Base-by-base conservation (phyloP, 2,329 filamentous ascomycete species). In the Exophiala sp. region DNA sequence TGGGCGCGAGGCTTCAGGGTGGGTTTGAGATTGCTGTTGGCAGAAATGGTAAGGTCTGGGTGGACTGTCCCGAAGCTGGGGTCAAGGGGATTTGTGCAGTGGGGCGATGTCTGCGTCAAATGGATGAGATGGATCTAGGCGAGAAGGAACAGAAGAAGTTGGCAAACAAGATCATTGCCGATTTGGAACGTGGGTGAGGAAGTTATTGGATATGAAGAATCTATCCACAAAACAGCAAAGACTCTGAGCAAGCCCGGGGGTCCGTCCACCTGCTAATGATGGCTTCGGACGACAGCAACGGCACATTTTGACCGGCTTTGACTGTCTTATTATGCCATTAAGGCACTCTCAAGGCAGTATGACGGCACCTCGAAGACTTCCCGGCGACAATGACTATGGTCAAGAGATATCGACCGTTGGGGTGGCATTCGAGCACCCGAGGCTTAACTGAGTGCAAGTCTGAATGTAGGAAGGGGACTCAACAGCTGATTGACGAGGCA, bases 11-110 rank as follows among this genome's bases (percentile, higher is more conserved):
- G 46, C 69, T 95, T 11, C 59, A 65, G 1, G 71, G 71, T 16
- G 82, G 86, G 16, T 98, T 97, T 66, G 93, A 98, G 73, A 86
- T 94, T 52, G 91, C 91, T 0, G 86, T 95, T 7, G 93, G 93
- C 14, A 81, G 88, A 63, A 98, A 98, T 67, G 93, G 93, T 34
- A 84, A 81, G 66, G 79, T 97, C 18, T 97, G 93, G 89, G 86
- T 97, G 11, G 83, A 91, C 63, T 89, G 85, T 58, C 68, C 69
- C 3, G 68, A 69, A 50, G 86, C 85, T 22, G 85, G 75, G 55
- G 71, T 84, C 30, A 85, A 79, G 69, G 82, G 81, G 24, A 83
- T 89, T 6, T 72, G 95, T 55, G 78, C 81, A 1, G 86, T 97
- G 48, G 91, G 90, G 1, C 81, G 80, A 59, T 86, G 88, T 37